phyloP scores from a whole-genome alignment of 140 eudicot species.

The Bidens hawaiensis region DNA sequence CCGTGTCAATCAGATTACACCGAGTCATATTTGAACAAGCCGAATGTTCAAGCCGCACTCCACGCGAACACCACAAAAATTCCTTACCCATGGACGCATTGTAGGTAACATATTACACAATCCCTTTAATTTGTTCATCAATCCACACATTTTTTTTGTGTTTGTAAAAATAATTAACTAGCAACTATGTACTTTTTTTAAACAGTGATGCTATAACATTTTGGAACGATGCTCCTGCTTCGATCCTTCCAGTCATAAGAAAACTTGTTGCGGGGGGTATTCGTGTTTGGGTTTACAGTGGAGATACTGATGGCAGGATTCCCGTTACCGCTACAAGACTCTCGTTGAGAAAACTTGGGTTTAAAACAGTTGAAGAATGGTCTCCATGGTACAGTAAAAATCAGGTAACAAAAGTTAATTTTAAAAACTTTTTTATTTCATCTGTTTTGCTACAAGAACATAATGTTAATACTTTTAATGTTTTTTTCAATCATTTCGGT shows the following conservation, averaged over 20 bases:
- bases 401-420: conserved; percentile 40
- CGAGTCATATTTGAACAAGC: conserved; percentile 46
- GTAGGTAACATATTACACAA: conserved; percentile 42
- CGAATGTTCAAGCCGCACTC: conserved; percentile 69
- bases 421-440: no score
- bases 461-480: no score
- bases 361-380: conserved; percentile 61
- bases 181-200: background rate
- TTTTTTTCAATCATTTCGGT: no score
- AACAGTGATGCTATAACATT: conserved; percentile 36
- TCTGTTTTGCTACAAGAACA: no score
- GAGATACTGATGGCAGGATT: conserved; percentile 84
- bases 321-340: conserved; percentile 81
- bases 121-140: background rate
- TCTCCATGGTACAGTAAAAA: conserved; percentile 73
- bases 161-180: no score
- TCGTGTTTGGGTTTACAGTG: conserved; percentile 76
- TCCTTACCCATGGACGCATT: conserved; percentile 71
- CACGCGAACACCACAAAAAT: conserved; percentile 79
- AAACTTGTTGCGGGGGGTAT: conserved; percentile 51
- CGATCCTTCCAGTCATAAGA: conserved; percentile 48
- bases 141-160: background rate
- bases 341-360: conserved; percentile 56
- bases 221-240: conserved; percentile 55
- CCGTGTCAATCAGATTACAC: conserved; percentile 61